Conservation (phyloP, 164 flowering plant genomes). For the Dillenia suffruticosa region DNA sequence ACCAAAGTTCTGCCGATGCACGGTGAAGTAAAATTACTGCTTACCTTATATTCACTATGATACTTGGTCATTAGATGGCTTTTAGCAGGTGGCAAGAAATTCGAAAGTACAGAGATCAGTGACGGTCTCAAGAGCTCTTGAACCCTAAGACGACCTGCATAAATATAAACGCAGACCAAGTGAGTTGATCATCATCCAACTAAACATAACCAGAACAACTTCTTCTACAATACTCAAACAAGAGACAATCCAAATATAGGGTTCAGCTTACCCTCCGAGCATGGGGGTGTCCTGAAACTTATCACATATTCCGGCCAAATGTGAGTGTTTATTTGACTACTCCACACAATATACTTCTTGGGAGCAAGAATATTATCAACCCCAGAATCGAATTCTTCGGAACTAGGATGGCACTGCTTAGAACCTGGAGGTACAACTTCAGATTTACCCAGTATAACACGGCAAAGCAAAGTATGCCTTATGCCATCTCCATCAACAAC, state of each 20-base stretch:
- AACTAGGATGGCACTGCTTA: conserved; percentile 40
- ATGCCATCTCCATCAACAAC: conserved; percentile 36
- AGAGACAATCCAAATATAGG: background rate
- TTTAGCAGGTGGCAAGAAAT: conserved; percentile 27
- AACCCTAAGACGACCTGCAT: background rate
- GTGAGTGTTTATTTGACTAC: conserved; percentile 45
- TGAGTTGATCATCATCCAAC: background rate
- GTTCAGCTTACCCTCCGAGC: conserved; percentile 21
- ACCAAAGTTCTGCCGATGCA: conserved; percentile 9
- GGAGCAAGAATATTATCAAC: conserved; percentile 39
- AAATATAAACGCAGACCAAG: conserved; percentile 1
- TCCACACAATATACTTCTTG: conserved; percentile 47
- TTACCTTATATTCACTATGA: conserved; percentile 3
- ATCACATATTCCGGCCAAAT: conserved; percentile 47
- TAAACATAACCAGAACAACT: background rate
- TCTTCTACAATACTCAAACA: background rate
- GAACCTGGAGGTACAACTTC: conserved; percentile 44
- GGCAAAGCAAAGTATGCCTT: conserved; percentile 45
- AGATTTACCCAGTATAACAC: conserved; percentile 47
- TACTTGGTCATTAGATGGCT: conserved; percentile 16
- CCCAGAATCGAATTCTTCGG: conserved; percentile 46
- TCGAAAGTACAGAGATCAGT: conserved; percentile 47
- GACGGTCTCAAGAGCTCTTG: conserved; percentile 24
- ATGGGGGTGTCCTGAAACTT: conserved; percentile 36
- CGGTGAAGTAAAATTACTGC: conserved; percentile 28